Evolutionary conservation across 2,329 filamentous ascomycete species (phyloP).

Genomic region (Moelleriella libera): DNA sequence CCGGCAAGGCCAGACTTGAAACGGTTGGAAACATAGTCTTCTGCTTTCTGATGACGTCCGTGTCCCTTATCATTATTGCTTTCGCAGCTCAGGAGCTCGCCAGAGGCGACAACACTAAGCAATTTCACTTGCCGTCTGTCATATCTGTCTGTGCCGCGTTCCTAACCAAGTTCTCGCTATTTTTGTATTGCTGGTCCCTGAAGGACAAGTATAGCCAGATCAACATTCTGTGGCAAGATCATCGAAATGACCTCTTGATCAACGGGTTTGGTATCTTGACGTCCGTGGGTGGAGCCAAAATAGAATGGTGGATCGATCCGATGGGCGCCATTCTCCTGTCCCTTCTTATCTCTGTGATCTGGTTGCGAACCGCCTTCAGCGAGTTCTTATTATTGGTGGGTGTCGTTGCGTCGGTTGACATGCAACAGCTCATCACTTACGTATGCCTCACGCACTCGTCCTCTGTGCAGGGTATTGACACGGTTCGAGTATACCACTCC

Average conservation of each 20-base stretch:
- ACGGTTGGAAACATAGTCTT: constrained; percentile 94
- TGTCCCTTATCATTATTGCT: constrained; percentile 84
- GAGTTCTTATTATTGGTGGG: constrained; percentile 91
- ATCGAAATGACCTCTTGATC: constrained; percentile 93
- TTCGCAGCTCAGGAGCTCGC: constrained; percentile 64
- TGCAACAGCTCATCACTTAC: constrained; percentile 90
- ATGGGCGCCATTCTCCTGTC: constrained; percentile 80
- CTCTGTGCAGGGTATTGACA: constrained; percentile 75
- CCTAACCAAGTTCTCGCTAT: constrained; percentile 66
- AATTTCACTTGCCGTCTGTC: constrained; percentile 69
- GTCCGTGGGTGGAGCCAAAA: constrained; percentile 77
- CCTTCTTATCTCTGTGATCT: constrained; percentile 61
- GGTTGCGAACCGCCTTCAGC: constrained; percentile 71
- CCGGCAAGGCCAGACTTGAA: constrained; percentile 85
- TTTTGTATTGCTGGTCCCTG: constrained; percentile 84
- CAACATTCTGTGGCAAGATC: constrained; percentile 88
- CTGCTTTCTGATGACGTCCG: constrained; percentile 88
- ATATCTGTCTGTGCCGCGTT: constrained; percentile 79
- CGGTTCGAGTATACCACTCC: constrained; percentile 84
- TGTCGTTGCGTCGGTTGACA: constrained; percentile 71
- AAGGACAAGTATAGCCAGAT: constrained; percentile 87
- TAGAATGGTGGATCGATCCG: constrained; percentile 91
- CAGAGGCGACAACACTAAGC: constrained; percentile 37
- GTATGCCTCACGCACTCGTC: constrained; percentile 78
- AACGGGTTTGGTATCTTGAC: constrained; percentile 89